Percentiles rank a stretch among this genome's conserved stretches.
These are phyloP conservation scores for Trypanosoma melophagium DNA, from an alignment of 208 protist species.

Conservation along the genomic window DNA sequence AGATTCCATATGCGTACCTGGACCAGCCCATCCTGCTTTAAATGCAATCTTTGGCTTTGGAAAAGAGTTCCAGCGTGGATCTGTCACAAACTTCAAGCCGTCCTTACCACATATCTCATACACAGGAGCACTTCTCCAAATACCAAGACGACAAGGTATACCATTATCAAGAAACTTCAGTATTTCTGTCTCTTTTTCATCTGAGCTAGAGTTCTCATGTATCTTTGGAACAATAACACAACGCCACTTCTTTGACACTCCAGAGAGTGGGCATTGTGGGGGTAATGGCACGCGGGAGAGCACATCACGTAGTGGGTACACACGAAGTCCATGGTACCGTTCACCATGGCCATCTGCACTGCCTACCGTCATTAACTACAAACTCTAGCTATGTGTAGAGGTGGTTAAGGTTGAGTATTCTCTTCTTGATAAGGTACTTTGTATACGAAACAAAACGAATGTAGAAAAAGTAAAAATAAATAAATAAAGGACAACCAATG, in stretches of 20 bases:
- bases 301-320: slow-evolving; percentile 68
- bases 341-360: background rate
- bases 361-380: background rate
- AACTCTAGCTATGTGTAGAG: background rate
- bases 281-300: slow-evolving; percentile 61
- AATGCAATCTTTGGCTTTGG: slow-evolving; percentile 83
- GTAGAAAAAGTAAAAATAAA: background rate
- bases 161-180: slow-evolving; percentile 59
- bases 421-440: background rate
- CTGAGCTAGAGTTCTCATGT: slow-evolving; percentile 3
- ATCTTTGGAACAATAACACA: slow-evolving; percentile 72
- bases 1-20: slow-evolving; percentile 70
- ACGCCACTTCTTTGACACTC: slow-evolving; percentile 78
- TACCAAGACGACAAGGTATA: slow-evolving; percentile 50
- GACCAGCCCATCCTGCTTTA: slow-evolving; percentile 71
- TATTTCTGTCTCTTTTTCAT: slow-evolving; percentile 30
- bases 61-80: slow-evolving; percentile 57
- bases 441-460: background rate
- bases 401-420: background rate
- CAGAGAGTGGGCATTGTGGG: slow-evolving; percentile 24
- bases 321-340: slow-evolving; percentile 32
- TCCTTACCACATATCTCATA: slow-evolving; percentile 43
- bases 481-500: background rate
- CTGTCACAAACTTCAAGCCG: slow-evolving; percentile 55
- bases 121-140: slow-evolving; percentile 25